A percentile compares a stretch with the other conserved stretches of the same genome.
Conservation (phyloP, 1,284 basidiomycete genomes). For the Rhizoctonia solani region DNA sequence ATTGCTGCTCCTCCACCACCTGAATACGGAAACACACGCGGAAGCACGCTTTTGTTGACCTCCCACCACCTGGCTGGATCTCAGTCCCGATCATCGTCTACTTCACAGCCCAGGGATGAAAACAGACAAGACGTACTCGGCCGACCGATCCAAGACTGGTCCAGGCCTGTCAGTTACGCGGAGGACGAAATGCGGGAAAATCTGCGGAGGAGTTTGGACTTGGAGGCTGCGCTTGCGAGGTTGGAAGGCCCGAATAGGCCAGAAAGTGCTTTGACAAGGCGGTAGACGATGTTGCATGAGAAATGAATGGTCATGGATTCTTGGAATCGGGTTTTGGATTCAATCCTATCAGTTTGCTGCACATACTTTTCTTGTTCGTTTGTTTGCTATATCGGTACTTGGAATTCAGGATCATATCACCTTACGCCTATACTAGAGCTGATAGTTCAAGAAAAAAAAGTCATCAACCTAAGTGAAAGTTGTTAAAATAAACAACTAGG, state of each 20-base stretch:
- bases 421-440: no score
- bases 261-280: not conserved
- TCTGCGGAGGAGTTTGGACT: conserved; percentile 54
- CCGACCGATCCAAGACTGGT: conserved; percentile 57
- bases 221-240: conserved; percentile 61
- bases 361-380: not conserved
- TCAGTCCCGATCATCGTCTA: not conserved
- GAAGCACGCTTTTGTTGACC: conserved; percentile 63
- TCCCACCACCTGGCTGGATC: conserved; percentile 42
- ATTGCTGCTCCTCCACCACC: conserved; percentile 68
- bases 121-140: conserved; percentile 50
- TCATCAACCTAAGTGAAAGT: no score
- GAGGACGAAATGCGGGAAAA: conserved; percentile 61
- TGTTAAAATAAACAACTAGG: no score
- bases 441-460: no score
- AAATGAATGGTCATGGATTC: no score
- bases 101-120: not conserved
- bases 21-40: conserved; percentile 70
- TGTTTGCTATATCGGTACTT: not conserved
- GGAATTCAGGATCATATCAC: no score
- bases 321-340: no score
- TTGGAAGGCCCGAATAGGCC: conserved; percentile 48
- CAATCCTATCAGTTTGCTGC: no score
- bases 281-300: no score
- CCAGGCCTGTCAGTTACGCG: conserved; percentile 46